Base-by-base conservation (phyloP, 192 early-diverging fungal species). In the Physocladia obscura region DNA sequence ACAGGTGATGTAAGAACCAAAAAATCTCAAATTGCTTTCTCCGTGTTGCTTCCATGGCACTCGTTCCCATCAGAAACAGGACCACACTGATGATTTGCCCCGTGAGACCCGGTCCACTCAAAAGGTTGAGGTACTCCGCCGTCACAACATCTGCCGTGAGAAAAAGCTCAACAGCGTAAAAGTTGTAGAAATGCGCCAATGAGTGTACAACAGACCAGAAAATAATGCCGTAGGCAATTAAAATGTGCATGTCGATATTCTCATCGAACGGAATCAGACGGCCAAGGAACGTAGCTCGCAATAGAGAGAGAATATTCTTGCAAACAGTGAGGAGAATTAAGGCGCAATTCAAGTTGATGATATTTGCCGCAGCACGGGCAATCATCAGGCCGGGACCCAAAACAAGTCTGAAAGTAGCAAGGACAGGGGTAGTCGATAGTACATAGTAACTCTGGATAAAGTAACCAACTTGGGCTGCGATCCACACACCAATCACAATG, bases 1-100 rank as follows among this genome's bases (percentile, higher is more conserved):
- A 93, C 31, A 94, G 79, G 67, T 94, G 92, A 69, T 94, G 91
- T 37, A 89, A 86, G 75, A 91, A 92, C 91, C 91, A 94, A 72
- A 94, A 94, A 44, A 86, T 74, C 72, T 94, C 90, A 59, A 88
- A 88, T 48, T 86, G 62, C 74, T 89, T 89, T n/a, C 88, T 38
- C 0, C 88, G 71, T 0, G 87, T 79, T 63, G 77, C 83, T 51
- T 85, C 80, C 27, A 83, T 69, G 1, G 89, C 89, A 1, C 91
- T 89, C 0, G 91, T 81, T 38, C 88, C 85, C 90, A 94, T 94
- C 6, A 90, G 76, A 36, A 93, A 87, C 50, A 94, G 88, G 17
- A 85, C 73, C 27, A 89, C 57, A 27, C 88, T 68, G 57, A 93
- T 83, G n/a, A 93, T 69, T 71, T 93, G 91, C 3, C 92, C 92